These are phyloP conservation scores for Sugiyamaella lignohabitans DNA, from an alignment of 805 yeast genomes.

Conservation along the genomic window DNA sequence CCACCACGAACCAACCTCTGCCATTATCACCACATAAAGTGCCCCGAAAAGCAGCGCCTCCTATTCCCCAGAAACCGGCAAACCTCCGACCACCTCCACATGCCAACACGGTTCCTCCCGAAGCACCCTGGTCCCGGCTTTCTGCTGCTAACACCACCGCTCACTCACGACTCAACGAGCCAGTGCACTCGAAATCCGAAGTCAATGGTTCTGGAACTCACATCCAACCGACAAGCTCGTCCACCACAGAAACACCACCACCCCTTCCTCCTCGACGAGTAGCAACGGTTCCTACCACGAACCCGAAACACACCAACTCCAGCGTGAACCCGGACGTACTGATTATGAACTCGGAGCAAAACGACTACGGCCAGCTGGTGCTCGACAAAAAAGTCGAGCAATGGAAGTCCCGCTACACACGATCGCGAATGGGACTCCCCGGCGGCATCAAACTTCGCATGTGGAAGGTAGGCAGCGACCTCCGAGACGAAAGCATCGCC, in stretches of 20 bases:
- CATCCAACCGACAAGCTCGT: no score
- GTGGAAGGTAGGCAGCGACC: constrained; percentile 40
- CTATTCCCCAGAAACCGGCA: constrained; percentile 11
- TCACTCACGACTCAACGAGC: no score
- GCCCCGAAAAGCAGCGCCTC: constrained; percentile 9
- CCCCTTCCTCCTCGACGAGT: not conserved
- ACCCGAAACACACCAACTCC: no score
- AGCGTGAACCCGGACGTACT: no score
- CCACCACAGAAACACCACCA: no score
- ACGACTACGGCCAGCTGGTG: constrained; percentile 7
- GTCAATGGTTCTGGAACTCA: not conserved
- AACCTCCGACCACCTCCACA: not conserved
- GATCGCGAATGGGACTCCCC: constrained; percentile 39
- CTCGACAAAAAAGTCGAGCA: constrained; percentile 46
- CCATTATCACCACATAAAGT: not conserved
- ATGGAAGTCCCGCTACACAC: constrained; percentile 51
- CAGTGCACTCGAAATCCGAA: no score
- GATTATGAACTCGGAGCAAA: constrained; percentile 23
- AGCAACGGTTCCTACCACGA: not conserved
- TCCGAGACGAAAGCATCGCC: constrained; percentile 29
- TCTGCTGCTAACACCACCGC: no score
- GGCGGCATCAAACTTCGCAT: constrained; percentile 34
- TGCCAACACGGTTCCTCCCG: no score
- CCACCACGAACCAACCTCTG: constrained; percentile 30
- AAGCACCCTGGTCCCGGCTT: no score